Evolutionary conservation across 768 basidiomycete genomes (phyloP).

Genomic region (Amanita polypyramis): DNA sequence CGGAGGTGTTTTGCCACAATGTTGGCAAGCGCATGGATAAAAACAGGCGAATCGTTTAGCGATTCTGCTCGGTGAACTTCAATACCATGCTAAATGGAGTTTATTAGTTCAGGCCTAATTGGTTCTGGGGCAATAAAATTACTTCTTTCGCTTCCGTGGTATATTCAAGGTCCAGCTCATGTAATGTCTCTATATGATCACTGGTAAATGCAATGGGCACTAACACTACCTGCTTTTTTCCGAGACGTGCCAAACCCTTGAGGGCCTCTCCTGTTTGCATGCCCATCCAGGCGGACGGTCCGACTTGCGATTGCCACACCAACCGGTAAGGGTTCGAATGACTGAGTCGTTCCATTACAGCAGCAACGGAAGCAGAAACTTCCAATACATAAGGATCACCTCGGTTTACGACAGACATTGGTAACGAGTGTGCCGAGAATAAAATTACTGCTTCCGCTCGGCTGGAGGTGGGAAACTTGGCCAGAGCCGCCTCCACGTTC

Average conservation of each 20-base stretch:
- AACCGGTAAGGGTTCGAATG: constrained; percentile 83
- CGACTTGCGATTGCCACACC: constrained; percentile 97
- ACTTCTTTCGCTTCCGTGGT: constrained; percentile 86
- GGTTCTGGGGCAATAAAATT: constrained; percentile 15
- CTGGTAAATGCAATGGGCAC: constrained; percentile 98
- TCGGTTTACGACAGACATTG: constrained; percentile 97
- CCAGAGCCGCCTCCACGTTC: constrained; percentile 75
- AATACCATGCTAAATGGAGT: constrained; percentile 64
- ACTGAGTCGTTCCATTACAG: constrained; percentile 82
- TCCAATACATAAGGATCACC: constrained; percentile 96
- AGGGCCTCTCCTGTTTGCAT: constrained; percentile 90
- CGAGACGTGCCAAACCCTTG: constrained; percentile 73
- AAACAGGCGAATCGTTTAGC: constrained; percentile 91
- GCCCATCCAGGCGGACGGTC: constrained; percentile 97
- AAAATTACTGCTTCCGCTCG: constrained; percentile 74
- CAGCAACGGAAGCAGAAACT: constrained; percentile 87
- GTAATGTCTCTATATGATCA: constrained; percentile 98
- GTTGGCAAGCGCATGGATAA: constrained; percentile 91
- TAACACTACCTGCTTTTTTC: constrained; percentile 67
- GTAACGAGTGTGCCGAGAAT: constrained; percentile 96
- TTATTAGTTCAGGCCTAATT: constrained; percentile 12
- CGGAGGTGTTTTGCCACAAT: constrained; percentile 74
- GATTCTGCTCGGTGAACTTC: constrained; percentile 84
- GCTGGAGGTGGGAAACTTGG: constrained; percentile 61
- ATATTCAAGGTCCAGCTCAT: constrained; percentile 93